Evolutionary conservation across 495 filamentous ascomycete genomes (phyloP).

Genomic region (Pyronema omphalodes): DNA sequence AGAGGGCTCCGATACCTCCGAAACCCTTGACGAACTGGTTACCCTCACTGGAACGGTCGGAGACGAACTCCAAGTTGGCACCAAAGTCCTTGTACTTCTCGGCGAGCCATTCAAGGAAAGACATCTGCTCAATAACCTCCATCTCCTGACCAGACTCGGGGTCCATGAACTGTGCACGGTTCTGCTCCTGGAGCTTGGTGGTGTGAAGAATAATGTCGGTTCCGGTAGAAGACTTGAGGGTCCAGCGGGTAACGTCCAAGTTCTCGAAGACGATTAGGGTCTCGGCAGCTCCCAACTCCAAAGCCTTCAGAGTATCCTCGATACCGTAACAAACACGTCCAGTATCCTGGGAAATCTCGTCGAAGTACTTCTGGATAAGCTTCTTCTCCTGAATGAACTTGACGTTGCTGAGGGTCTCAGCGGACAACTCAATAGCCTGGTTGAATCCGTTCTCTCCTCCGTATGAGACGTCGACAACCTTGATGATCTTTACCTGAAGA

Average conservation of each 20-base stretch:
- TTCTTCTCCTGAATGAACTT: constrained; percentile 99
- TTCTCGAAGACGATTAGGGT: constrained; percentile 96
- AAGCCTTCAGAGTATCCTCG: constrained; percentile 91
- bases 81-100: constrained; percentile 96
- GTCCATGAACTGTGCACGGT: constrained; percentile 76
- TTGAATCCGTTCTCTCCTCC: constrained; percentile 99
- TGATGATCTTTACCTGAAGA: constrained; percentile 87
- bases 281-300: constrained; percentile 89
- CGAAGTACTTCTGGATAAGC: constrained; percentile 93
- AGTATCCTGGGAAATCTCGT: constrained; percentile 93
- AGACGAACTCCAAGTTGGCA: constrained; percentile 91
- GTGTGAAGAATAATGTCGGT: constrained; percentile 61
- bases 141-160: constrained; percentile 91
- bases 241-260: constrained; percentile 79
- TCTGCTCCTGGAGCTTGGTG: constrained; percentile 64
- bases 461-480: constrained; percentile 95
- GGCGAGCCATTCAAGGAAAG: constrained; percentile 97
- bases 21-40: constrained; percentile 99
- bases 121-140: constrained; percentile 66
- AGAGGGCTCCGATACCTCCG: constrained; percentile 89
- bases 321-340: constrained; percentile 94
- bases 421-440: constrained; percentile 87
- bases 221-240: constrained; percentile 58
- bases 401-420: constrained; percentile 94
- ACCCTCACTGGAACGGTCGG: constrained; percentile 86